These are phyloP conservation scores for Emmonsiellopsis sp. DNA, from an alignment of 2,329 filamentous ascomycete genomes.

Conservation along the genomic window DNA sequence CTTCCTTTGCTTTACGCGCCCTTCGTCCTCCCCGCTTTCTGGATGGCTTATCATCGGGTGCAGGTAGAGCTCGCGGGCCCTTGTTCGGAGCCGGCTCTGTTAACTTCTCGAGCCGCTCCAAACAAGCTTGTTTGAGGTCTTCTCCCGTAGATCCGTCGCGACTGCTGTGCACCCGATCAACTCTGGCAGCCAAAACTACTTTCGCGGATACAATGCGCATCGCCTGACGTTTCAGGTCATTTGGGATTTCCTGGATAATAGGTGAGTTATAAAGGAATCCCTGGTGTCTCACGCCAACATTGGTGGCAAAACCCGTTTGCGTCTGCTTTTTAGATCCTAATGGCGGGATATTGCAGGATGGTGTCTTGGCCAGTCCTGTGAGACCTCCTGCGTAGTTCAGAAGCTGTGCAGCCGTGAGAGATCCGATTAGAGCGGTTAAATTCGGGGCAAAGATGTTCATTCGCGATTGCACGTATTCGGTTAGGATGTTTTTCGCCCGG, in stretches of 20 bases:
- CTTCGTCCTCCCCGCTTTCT: conserved; percentile 85
- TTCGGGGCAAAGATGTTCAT: conserved; percentile 97
- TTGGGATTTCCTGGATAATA: conserved; percentile 75
- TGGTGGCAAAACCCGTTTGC: conserved; percentile 77
- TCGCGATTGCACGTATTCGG: conserved; percentile 89
- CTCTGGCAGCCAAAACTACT: conserved; percentile 82
- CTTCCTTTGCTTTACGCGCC: conserved; percentile 91
- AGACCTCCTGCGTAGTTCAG: conserved; percentile 89
- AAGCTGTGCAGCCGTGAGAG: conserved; percentile 88
- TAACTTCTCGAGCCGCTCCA: conserved; percentile 82
- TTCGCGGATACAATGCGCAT: conserved; percentile 94
- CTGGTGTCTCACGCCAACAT: conserved; percentile 81
- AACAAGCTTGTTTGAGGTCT: conserved; percentile 69
- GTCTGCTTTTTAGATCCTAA: conserved; percentile 84
- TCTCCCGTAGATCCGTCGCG: conserved; percentile 76
- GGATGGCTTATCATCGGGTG: conserved; percentile 89
- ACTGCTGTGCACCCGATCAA: conserved; percentile 75
- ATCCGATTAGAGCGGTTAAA: conserved; percentile 79
- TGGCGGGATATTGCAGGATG: conserved; percentile 83
- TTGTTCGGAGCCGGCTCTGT: conserved; percentile 88
- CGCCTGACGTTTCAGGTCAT: conserved; percentile 81
- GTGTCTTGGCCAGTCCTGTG: conserved; percentile 80
- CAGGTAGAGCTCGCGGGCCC: conserved; percentile 74
- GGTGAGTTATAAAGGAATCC: conserved; percentile 90
- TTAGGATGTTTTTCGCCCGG: conserved; percentile 74